Percentiles rank a stretch among this genome's conserved stretches.
Evolutionary conservation across 2,329 filamentous ascomycete species (phyloP).

Genomic region (Aspergillus fumigatiaffinis): DNA sequence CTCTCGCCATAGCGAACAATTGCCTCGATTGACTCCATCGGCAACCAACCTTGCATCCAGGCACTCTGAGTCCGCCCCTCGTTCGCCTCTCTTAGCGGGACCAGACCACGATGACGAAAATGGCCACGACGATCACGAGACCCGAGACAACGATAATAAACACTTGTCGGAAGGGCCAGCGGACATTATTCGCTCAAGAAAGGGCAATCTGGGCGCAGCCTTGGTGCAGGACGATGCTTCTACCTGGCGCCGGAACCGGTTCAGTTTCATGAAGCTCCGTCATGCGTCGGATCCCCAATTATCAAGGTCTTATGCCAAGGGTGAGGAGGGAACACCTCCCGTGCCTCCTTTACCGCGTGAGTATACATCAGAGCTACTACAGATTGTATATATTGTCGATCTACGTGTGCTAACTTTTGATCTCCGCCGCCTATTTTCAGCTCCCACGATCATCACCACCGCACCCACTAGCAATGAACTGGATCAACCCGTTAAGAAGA

Average conservation of each 20-base stretch:
- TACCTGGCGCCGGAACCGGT: constrained; percentile 43
- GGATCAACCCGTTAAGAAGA: constrained; percentile 40
- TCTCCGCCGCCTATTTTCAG: constrained; percentile 19
- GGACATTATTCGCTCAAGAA: constrained; percentile 12
- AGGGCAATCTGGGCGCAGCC: constrained; percentile 13
- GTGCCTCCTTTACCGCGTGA: constrained; percentile 40
- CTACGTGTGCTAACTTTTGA: constrained; percentile 7
- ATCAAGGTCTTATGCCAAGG: constrained; percentile 65
- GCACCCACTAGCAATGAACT: constrained; percentile 70
- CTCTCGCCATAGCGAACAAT: constrained; percentile 35
- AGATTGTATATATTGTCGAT: not conserved
- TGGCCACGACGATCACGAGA: constrained; percentile 2
- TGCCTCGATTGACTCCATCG: constrained; percentile 31
- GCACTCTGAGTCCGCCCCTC: constrained; percentile 34
- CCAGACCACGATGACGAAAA: constrained; percentile 12
- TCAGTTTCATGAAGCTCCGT: constrained; percentile 74
- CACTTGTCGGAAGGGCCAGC: constrained; percentile 13
- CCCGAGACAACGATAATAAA: constrained; percentile 5
- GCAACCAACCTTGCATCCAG: constrained; percentile 25
- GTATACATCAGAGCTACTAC: constrained; percentile 12
- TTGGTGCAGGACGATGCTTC: constrained; percentile 19
- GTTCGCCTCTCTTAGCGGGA: constrained; percentile 17
- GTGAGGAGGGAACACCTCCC: constrained; percentile 52
- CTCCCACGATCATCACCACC: constrained; percentile 80
- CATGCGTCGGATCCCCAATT: constrained; percentile 93